Conservation (phyloP, 1,139 yeast species). For the Candida buenavistaensis region DNA sequence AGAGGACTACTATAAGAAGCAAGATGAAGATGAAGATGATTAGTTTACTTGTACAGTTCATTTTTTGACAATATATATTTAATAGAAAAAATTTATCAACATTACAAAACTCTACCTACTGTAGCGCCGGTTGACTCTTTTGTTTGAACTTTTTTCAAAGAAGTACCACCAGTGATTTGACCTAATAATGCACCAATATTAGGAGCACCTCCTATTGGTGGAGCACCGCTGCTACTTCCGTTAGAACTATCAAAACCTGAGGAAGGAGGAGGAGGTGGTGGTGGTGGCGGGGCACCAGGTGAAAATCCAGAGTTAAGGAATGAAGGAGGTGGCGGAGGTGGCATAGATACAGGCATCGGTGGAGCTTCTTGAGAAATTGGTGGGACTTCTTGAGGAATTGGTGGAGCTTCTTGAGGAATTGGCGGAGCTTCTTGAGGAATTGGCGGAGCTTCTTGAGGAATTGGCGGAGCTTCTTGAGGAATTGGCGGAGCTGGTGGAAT, state of each 20-base stretch:
- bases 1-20: slow-evolving; percentile 8
- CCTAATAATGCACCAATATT: slow-evolving; percentile 51
- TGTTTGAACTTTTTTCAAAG: slow-evolving; percentile 51
- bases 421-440: slow-evolving; percentile 15
- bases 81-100: too few species aligned
- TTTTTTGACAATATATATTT: too few species aligned
- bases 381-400: slow-evolving; percentile 12
- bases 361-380: slow-evolving; percentile 14
- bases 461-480: slow-evolving; percentile 1
- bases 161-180: slow-evolving; percentile 54
- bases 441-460: slow-evolving; percentile 6
- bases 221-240: slow-evolving; percentile 19
- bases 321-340: slow-evolving; percentile 16
- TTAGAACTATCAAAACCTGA: too few species aligned
- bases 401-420: slow-evolving; percentile 15
- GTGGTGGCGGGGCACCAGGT: slow-evolving; percentile 16
- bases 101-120: slow-evolving; percentile 47
- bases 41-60: slow-evolving; percentile 5
- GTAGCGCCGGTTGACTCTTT: slow-evolving; percentile 44
- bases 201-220: slow-evolving; percentile 31
- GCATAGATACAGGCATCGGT: slow-evolving; percentile 15
- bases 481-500: slow-evolving; percentile 3
- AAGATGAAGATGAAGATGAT: slow-evolving; percentile 11
- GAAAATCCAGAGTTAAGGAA: slow-evolving; percentile 16
- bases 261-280: slow-evolving; percentile 18